These are phyloP conservation scores for Forsythia suspensa DNA, from an alignment of 257 asterid genomes.

Conservation along the genomic window DNA sequence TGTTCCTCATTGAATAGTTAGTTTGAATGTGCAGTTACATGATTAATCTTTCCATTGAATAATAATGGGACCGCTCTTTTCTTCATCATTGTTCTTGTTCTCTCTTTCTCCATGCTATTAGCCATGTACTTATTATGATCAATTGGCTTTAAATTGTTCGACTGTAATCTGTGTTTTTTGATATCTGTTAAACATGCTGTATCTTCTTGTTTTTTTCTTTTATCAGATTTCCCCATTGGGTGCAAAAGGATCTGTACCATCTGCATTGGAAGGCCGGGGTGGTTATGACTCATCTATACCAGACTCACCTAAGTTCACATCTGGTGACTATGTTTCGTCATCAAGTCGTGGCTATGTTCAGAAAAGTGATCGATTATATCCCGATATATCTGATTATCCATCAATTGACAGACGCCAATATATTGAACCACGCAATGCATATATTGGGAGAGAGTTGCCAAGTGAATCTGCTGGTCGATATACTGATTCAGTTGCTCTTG, in stretches of 20 bases:
- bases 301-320: slow-evolving; percentile 67
- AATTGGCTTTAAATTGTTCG: not conserved
- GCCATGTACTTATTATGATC: not conserved
- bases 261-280: slow-evolving; percentile 72
- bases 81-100: not conserved
- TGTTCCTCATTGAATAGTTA: not conserved
- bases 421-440: slow-evolving; percentile 66
- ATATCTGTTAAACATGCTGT: not conserved
- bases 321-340: slow-evolving; percentile 64
- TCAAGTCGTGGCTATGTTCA: slow-evolving; percentile 72
- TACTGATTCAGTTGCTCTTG: slow-evolving; percentile 59
- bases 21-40: not conserved
- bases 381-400: slow-evolving; percentile 77
- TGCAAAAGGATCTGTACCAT: slow-evolving; percentile 58
- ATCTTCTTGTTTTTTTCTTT: slow-evolving; percentile 10
- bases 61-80: not conserved
- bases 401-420: slow-evolving; percentile 67
- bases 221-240: slow-evolving; percentile 64
- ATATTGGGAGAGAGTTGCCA: slow-evolving; percentile 67
- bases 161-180: slow-evolving; percentile 1
- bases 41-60: not conserved
- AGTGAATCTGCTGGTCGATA: slow-evolving; percentile 71
- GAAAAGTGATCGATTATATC: slow-evolving; percentile 65
- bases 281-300: slow-evolving; percentile 63
- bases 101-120: not conserved